Evolutionary conservation across 208 protist genomes (phyloP).

Genomic region (Crithidia acanthocephali): DNA sequence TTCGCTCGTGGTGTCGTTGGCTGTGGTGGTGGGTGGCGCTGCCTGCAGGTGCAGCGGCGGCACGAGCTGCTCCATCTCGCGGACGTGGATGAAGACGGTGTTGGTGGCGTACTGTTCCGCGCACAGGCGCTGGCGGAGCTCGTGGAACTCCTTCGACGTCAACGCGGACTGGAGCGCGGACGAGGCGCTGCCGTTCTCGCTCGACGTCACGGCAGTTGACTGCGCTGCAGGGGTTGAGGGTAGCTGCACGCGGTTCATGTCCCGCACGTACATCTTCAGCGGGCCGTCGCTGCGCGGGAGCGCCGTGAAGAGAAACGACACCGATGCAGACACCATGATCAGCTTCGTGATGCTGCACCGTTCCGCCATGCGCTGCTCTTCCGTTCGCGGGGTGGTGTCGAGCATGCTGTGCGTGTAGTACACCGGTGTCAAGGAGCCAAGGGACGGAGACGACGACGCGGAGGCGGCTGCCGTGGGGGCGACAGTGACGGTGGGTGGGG

Average conservation of each 20-base stretch:
- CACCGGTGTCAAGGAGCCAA: constrained; percentile 24
- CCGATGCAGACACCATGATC: constrained; percentile 79
- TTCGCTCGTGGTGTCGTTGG: neutral
- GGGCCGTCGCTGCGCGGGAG: constrained; percentile 44
- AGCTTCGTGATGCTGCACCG: constrained; percentile 84
- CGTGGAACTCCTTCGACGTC: constrained; percentile 29
- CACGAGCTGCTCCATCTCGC: constrained; percentile 82
- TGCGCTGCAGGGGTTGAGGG: neutral
- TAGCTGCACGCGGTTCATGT: constrained; percentile 51
- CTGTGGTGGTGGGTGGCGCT: neutral
- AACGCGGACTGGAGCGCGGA: neutral
- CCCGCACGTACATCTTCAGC: constrained; percentile 62
- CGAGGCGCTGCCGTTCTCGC: neutral
- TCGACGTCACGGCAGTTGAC: neutral
- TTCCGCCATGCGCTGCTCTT: constrained; percentile 66
- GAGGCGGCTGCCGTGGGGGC: neutral
- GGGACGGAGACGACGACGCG: constrained; percentile 7
- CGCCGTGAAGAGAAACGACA: constrained; percentile 71
- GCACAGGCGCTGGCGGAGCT: constrained; percentile 59
- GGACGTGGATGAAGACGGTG: constrained; percentile 76
- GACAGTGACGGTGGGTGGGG: neutral
- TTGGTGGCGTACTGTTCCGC: constrained; percentile 74
- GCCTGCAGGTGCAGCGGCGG: constrained; percentile 64
- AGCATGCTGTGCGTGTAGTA: constrained; percentile 41
- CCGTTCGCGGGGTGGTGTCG: constrained; percentile 27